Conservation (phyloP, 2,329 filamentous ascomycete species). For the Cryphonectria naterciae region DNA sequence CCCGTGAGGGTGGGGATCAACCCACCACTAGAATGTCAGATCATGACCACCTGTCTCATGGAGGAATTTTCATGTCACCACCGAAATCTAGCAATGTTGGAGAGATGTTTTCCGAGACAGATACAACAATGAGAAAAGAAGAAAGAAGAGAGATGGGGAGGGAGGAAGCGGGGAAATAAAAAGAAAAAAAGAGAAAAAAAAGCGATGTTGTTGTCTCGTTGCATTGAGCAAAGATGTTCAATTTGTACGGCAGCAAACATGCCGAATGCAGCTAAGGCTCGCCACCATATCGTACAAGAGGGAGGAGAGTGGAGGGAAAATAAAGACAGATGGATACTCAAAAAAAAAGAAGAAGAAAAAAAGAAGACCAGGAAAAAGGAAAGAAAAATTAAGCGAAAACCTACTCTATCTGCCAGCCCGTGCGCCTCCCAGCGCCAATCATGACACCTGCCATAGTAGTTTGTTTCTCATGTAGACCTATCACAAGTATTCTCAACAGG, state of each 20-base stretch:
- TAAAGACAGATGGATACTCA: not conserved
- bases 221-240: not conserved
- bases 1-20: not conserved
- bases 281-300: not conserved
- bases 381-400: not conserved
- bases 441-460: not conserved
- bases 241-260: not conserved
- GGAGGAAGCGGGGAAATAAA: not conserved
- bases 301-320: not conserved
- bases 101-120: not conserved
- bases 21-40: not conserved
- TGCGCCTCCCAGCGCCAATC: not conserved
- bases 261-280: not conserved
- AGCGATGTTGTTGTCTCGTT: not conserved
- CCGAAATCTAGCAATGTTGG: not conserved
- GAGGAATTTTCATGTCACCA: not conserved
- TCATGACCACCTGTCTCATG: constrained; percentile 3
- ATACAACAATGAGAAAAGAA: not conserved
- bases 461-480: not conserved
- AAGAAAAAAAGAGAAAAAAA: not conserved
- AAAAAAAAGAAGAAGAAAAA: not conserved
- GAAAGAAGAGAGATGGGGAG: not conserved
- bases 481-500: not conserved
- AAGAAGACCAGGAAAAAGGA: not conserved
- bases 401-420: not conserved